A percentile compares a stretch with the other conserved stretches of the same genome.
phyloP scores from a whole-genome alignment of 352 stramenopile species.

The Pythium myriotylum region DNA sequence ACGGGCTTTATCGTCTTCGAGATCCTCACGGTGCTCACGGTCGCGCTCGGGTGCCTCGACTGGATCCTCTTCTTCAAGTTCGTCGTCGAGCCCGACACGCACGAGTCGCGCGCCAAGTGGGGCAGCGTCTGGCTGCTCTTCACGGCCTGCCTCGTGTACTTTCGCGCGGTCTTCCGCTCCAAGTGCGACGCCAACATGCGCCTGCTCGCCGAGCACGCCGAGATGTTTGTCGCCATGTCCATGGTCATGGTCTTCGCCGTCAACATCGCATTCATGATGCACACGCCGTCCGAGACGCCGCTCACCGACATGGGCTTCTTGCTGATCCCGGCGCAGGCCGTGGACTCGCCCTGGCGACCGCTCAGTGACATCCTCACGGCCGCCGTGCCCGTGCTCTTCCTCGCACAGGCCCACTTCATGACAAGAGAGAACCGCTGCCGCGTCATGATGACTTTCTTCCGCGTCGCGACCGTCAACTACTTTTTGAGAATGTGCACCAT shows the following conservation, averaged over 20 bases:
- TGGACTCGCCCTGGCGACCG: slow-evolving; percentile 35
- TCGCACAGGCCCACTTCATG: slow-evolving; percentile 31
- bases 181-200: slow-evolving; percentile 26
- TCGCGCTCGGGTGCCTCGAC: slow-evolving; percentile 29
- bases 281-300: slow-evolving; percentile 34
- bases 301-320: slow-evolving; percentile 54
- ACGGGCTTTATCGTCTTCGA: slow-evolving; percentile 31
- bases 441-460: slow-evolving; percentile 42
- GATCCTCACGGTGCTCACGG: slow-evolving; percentile 27
- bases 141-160: slow-evolving; percentile 19
- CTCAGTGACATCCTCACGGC: slow-evolving; percentile 45
- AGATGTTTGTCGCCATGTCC: slow-evolving; percentile 38
- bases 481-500: slow-evolving; percentile 41
- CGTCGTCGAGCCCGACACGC: slow-evolving; percentile 28
- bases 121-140: slow-evolving; percentile 25
- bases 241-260: slow-evolving; percentile 42
- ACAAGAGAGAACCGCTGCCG: slow-evolving; percentile 33
- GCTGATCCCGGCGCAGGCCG: slow-evolving; percentile 37
- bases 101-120: slow-evolving; percentile 14
- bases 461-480: slow-evolving; percentile 46
- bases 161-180: slow-evolving; percentile 20
- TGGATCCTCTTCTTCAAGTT: slow-evolving; percentile 39
- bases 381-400: slow-evolving; percentile 37
- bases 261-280: slow-evolving; percentile 49
- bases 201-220: slow-evolving; percentile 30